Evolutionary conservation across 371 early-diverging fungal genomes (phyloP).

Genomic region (Mucor lusitanicus): DNA sequence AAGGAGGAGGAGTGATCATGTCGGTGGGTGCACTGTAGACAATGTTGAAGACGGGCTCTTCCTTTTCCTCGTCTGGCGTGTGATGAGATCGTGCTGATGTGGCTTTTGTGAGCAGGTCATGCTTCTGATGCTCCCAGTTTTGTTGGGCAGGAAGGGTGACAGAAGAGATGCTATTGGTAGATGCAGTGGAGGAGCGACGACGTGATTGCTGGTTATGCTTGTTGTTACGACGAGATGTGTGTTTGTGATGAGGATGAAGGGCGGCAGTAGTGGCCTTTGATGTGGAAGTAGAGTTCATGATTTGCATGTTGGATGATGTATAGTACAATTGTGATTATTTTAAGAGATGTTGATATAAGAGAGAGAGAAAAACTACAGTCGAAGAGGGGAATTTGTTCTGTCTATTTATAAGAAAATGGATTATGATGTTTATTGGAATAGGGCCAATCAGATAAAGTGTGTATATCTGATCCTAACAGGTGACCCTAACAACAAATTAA

Average conservation of each 20-base stretch:
- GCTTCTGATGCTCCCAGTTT: constrained; percentile 8
- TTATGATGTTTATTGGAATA: background rate
- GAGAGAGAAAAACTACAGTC: constrained; percentile 1
- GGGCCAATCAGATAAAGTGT: constrained; percentile 19
- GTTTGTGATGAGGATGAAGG: constrained; percentile 2
- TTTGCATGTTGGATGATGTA: constrained; percentile 16
- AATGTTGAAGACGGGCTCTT: constrained; percentile 17
- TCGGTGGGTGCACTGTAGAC: constrained; percentile 14
- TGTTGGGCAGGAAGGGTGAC: background rate
- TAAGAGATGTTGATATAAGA: background rate
- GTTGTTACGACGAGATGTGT: constrained; percentile 18
- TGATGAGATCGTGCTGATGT: constrained; percentile 5
- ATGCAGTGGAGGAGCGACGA: constrained; percentile 12
- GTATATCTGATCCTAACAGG: constrained; percentile 31
- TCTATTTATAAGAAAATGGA: constrained; percentile 15
- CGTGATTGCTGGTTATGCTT: constrained; percentile 6
- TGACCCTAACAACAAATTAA: constrained; percentile 18
- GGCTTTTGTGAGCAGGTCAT: background rate
- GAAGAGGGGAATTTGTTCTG: constrained; percentile 1
- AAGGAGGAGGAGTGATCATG: constrained; percentile 37
- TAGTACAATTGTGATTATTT: constrained; percentile 4
- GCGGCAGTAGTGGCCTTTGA: constrained; percentile 14
- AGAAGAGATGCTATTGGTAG: background rate
- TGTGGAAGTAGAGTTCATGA: constrained; percentile 19
- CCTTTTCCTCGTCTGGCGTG: constrained; percentile 16